phyloP scores from a whole-genome alignment of 257 asterid genomes.

The Parsonsia alboflavescens region DNA sequence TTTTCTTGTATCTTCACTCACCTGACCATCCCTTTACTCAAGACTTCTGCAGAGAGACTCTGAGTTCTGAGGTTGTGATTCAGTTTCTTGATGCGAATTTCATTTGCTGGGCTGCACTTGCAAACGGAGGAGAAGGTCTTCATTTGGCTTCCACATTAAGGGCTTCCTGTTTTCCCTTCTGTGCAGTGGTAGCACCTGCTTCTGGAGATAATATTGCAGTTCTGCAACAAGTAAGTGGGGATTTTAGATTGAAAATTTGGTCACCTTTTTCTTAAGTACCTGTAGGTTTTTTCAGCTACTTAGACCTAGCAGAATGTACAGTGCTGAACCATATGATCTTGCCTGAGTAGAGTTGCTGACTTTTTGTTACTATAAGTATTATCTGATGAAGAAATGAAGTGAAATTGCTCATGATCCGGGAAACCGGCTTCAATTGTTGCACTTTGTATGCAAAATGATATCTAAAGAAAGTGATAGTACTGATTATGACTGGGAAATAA shows the following conservation, averaged over 20 bases:
- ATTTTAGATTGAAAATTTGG: neutral
- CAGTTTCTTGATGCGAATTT: conserved; percentile 85
- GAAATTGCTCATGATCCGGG: neutral
- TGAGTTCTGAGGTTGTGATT: conserved; percentile 63
- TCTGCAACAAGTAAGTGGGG: conserved; percentile 51
- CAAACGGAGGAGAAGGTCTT: conserved; percentile 53
- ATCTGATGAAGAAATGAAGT: neutral
- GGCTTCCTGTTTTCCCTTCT: conserved; percentile 60
- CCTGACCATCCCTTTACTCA: conserved; percentile 71
- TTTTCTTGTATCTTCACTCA: conserved; percentile 73
- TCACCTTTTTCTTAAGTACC: neutral
- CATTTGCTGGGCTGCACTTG: conserved; percentile 75
- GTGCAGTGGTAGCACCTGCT: conserved; percentile 74
- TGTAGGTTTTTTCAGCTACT: neutral
- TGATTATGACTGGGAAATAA: neutral
- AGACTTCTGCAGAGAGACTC: conserved; percentile 61
- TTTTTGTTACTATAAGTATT: neutral
- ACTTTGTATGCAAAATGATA: neutral
- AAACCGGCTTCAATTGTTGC: neutral
- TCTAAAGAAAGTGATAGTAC: neutral
- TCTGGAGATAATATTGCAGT: conserved; percentile 60
- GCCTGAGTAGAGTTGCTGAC: too few relatives aligned
- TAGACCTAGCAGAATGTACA: neutral
- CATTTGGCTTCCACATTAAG: conserved; percentile 45
- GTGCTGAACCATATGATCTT: too few relatives aligned